Base-by-base conservation (phyloP, 2,329 filamentous ascomycete species). In the Biscogniauxia mediterranea region DNA sequence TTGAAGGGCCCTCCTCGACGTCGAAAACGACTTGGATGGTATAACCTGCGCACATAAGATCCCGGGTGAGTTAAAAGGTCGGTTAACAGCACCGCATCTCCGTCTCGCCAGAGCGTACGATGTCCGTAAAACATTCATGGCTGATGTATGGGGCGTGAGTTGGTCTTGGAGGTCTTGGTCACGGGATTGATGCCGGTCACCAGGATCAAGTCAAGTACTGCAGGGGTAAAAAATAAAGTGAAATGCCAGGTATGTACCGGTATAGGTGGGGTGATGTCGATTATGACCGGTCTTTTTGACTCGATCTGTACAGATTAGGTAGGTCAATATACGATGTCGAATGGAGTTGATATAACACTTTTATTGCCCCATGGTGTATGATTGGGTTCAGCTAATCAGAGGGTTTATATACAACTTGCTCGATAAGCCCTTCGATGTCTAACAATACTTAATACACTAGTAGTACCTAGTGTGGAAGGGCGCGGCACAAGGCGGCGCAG, bases 81-180 rank as follows among this genome's bases (percentile, higher is more conserved):
- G 60, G 28, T 52, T 32, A 4, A 13, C 54, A 52, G 56, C 52
- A 28, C 51, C 46, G 52, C 53, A 55, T 56, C 52, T 64, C 19
- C 54, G 58, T 46, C 55, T 57, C n/a, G 62, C 38, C 17, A 58
- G 56, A 4, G 63, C 56, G 42, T 61, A 28, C 13, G 65, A 58
- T 38, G 28, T 61, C 55, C 62, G 58, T 57, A 69, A 54, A 0
- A 59, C 46, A 46, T 60, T 64, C 66, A 69, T 71, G 19, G 38
- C 51, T 26, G 62, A 21, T 55, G 13, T 46, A n/a, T 46, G 11
- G 2, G 38, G 11, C 6, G 38, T 17, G 38, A 17, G 17, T 5
- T 46, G 38, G 38, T 6, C 17, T 46, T n/a, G 38, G 38, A 46
- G 38, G 11, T 46, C 38, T 46, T 46, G 38, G 38, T 46, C 38